These are phyloP conservation scores for Choricystis sp. DNA, from an alignment of 139 green algal species.

Conservation along the genomic window DNA sequence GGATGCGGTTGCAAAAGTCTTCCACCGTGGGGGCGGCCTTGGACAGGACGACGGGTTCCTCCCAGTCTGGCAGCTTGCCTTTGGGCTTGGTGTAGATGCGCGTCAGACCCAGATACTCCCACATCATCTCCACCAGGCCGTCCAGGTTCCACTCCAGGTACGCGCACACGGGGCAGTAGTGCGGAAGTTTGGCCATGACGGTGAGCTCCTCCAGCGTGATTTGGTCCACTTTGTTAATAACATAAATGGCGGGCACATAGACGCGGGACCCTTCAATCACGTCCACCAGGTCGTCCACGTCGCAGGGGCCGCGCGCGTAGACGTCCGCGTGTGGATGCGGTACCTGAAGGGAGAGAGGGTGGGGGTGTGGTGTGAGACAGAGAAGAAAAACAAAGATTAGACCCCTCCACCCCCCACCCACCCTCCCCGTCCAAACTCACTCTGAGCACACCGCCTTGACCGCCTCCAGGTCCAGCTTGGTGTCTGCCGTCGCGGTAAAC, in stretches of 20 bases:
- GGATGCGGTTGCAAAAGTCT: slow-evolving; percentile 84
- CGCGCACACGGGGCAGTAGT: slow-evolving; percentile 90
- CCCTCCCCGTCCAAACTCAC: too few relatives aligned
- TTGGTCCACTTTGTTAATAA: slow-evolving; percentile 93
- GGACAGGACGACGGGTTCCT: slow-evolving; percentile 84
- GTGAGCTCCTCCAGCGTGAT: slow-evolving; percentile 91
- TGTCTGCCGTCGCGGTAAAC: slow-evolving; percentile 31
- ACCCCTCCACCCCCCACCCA: too few relatives aligned
- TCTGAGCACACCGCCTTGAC: slow-evolving; percentile 71
- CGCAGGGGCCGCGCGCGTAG: slow-evolving; percentile 59
- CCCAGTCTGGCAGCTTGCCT: slow-evolving; percentile 88
- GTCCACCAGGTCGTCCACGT: slow-evolving; percentile 91
- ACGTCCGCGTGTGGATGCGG: slow-evolving; percentile 88
- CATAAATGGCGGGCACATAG: slow-evolving; percentile 94
- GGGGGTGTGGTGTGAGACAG: background rate
- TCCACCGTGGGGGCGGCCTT: slow-evolving; percentile 55
- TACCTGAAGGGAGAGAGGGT: too few relatives aligned
- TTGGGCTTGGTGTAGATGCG: slow-evolving; percentile 88
- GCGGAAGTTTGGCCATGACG: slow-evolving; percentile 65
- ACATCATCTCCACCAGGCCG: slow-evolving; percentile 87
- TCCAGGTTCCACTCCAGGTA: slow-evolving; percentile 87
- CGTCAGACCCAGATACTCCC: slow-evolving; percentile 87
- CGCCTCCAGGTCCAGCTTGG: slow-evolving; percentile 73
- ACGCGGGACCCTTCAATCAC: slow-evolving; percentile 89
- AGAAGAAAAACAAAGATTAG: slow-evolving; percentile 2